phyloP scores from a whole-genome alignment of 2,329 filamentous ascomycete genomes.

The Sclerotinia nivalis region DNA sequence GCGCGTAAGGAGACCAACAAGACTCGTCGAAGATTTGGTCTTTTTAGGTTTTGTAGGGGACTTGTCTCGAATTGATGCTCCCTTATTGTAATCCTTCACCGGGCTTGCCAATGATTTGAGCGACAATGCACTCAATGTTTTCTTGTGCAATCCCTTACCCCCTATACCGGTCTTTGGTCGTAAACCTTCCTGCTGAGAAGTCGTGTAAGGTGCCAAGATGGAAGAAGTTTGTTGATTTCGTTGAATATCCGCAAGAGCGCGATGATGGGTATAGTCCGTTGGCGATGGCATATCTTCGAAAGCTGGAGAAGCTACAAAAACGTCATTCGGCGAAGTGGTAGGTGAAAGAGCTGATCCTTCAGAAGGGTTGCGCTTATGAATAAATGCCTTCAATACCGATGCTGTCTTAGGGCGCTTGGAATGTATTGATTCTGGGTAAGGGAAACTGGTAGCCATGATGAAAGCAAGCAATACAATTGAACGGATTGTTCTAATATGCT shows the following conservation, averaged over 20 bases:
- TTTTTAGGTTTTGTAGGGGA: constrained; percentile 67
- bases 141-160: constrained; percentile 48
- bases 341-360: constrained; percentile 34
- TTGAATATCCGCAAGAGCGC: constrained; percentile 57
- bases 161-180: constrained; percentile 38
- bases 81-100: constrained; percentile 42
- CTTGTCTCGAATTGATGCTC: constrained; percentile 51
- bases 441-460: constrained; percentile 39
- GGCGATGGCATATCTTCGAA: constrained; percentile 38
- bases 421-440: constrained; percentile 33
- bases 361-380: constrained; percentile 40
- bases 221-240: constrained; percentile 52
- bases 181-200: constrained; percentile 42
- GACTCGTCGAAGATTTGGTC: constrained; percentile 72
- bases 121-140: constrained; percentile 47
- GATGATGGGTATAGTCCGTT: constrained; percentile 43
- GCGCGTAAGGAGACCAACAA: constrained; percentile 74
- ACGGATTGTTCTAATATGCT: background rate
- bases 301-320: constrained; percentile 32
- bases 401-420: constrained; percentile 40
- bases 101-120: constrained; percentile 47
- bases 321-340: constrained; percentile 29
- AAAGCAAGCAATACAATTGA: constrained; percentile 11
- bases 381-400: constrained; percentile 41
- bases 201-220: constrained; percentile 45